Base-by-base conservation (phyloP, 2,329 filamentous ascomycete species). In the Penicillium sclerotigenum region DNA sequence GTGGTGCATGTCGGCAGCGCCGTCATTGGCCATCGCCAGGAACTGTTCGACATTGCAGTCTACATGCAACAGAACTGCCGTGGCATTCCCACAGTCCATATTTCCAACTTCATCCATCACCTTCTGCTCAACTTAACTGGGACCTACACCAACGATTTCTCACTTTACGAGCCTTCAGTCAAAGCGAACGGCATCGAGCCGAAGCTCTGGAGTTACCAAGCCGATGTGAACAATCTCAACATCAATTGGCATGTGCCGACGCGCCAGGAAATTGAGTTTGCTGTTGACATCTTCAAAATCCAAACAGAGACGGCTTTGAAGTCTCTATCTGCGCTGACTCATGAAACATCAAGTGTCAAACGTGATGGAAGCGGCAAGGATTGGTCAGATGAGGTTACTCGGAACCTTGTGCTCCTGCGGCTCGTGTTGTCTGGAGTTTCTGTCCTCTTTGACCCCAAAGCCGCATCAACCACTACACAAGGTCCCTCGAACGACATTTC, bases 21-120 rank as follows among this genome's bases (percentile, higher is more conserved):
- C 63, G 90, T 97, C 14, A 81, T 99, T 58, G 88, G 88, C 58
- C 95, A 96, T 80, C 91, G 91, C 74, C 81, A 90, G 48, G 89
- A 97, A 47, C 83, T 99, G 2, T 90, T 96, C 61, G 89, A 91
- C 59, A 93, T 99, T 71, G 91, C 93, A 13, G 81, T 89, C 52
- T 97, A 93, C 75, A 97, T 99, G 93, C 94, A 99, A 73, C 86
- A 94, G 65, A 93, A 91, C 68, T 99, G 94, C 74, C 88, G 90
- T 65, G 94, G 94, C 22, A 87, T 97, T 57, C 91, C 94, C 0
- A 96, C 94, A 1, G 91, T 97, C 43, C 91, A 99, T 73, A 88
- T 97, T 38, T 97, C 93, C 57, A 99, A 99, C 75, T 97, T 92
- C 73, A 92, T 97, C 54, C 94, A 99, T 73, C 95, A 99, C 72